A percentile compares a stretch with the other conserved stretches of the same genome.
Evolutionary conservation across 176 grass and related monocot species (phyloP).

Genomic region (Musa troglodytarum): DNA sequence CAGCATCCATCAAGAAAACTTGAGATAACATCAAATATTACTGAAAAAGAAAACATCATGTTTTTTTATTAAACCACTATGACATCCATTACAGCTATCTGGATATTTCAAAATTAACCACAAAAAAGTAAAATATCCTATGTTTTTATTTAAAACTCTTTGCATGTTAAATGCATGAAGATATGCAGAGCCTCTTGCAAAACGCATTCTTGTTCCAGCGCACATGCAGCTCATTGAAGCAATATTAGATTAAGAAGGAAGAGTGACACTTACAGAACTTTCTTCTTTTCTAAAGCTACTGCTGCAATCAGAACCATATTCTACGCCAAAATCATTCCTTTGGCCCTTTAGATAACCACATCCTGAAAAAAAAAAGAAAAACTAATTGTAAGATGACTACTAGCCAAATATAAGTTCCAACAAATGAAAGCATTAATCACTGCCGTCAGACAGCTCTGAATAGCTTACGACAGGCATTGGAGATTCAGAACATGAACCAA

Average conservation of each 20-base stretch:
- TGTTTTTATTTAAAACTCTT: no score
- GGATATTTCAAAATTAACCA: neutral
- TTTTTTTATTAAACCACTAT: neutral
- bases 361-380: constrained; percentile 6
- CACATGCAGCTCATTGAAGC: neutral
- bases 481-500: no score
- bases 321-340: neutral
- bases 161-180: neutral
- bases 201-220: neutral
- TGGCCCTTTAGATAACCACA: constrained; percentile 1
- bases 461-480: neutral
- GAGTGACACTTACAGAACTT: constrained; percentile 10
- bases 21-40: neutral
- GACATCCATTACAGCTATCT: neutral
- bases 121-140: neutral
- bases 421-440: neutral
- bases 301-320: neutral
- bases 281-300: constrained; percentile 1
- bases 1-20: neutral
- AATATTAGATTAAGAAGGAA: neutral
- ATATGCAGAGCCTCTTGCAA: neutral
- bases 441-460: neutral
- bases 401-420: neutral
- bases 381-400: neutral
- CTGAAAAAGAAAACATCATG: neutral